phyloP scores from a whole-genome alignment of 1,284 basidiomycete genomes.

The Cerioporus squamosus region DNA sequence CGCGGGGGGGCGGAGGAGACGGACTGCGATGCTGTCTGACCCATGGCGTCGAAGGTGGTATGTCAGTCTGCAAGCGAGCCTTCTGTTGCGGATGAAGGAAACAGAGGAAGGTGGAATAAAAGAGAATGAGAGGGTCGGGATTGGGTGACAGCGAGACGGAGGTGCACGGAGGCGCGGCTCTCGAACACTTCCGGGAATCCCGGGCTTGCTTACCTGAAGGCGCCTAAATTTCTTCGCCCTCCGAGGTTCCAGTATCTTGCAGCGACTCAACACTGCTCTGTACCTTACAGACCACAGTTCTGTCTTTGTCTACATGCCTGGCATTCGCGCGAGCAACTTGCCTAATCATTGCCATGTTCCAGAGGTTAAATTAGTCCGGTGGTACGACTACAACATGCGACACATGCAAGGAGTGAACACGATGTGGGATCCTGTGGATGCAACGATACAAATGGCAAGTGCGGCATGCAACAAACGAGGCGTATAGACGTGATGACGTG shows the following conservation, averaged over 20 bases:
- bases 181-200: conserved; percentile 2
- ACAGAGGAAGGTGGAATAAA: background rate
- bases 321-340: too few species aligned
- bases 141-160: conserved; percentile 19
- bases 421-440: conserved; percentile 1
- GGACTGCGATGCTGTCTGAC: conserved; percentile 30
- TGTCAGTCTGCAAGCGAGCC: background rate
- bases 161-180: conserved; percentile 15
- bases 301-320: too few species aligned
- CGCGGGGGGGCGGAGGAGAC: conserved; percentile 32
- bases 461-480: background rate
- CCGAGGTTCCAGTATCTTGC: too few species aligned
- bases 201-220: background rate
- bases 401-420: conserved; percentile 5
- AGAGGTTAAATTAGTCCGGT: conserved; percentile 15
- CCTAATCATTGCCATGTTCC: too few species aligned
- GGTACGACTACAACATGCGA: conserved; percentile 20
- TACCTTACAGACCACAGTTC: too few species aligned
- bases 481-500: too few species aligned
- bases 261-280: too few species aligned
- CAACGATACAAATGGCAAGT: conserved; percentile 7
- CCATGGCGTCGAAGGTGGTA: conserved; percentile 20
- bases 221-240: too few species aligned
- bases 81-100: background rate
- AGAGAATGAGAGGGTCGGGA: conserved; percentile 5